Conservation (phyloP, 2,329 filamentous ascomycete genomes). For the Phymatotrichopsis omnivora region DNA sequence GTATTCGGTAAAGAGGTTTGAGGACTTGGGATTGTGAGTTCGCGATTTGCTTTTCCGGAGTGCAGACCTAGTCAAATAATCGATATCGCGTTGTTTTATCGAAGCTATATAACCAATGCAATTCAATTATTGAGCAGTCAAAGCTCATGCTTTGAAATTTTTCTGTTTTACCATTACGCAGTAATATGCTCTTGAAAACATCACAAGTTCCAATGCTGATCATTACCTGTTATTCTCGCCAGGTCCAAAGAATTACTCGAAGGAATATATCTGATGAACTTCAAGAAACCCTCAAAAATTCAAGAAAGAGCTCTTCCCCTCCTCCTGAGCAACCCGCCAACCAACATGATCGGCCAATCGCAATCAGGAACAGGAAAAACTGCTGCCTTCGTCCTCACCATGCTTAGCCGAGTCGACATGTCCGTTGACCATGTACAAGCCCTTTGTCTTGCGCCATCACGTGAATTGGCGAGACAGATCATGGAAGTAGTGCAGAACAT, state of each 20-base stretch:
- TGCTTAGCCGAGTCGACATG: slow-evolving; percentile 77
- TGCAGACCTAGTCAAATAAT: too few relatives aligned
- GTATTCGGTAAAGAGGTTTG: slow-evolving; percentile 72
- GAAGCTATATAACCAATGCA: too few relatives aligned
- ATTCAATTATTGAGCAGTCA: background rate
- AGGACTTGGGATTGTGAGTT: slow-evolving; percentile 73
- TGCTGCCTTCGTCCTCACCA: slow-evolving; percentile 87
- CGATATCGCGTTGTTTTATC: too few relatives aligned
- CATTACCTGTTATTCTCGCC: too few relatives aligned
- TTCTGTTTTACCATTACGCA: background rate
- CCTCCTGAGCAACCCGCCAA: slow-evolving; percentile 73
- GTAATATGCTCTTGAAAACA: background rate
- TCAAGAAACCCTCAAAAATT: slow-evolving; percentile 93
- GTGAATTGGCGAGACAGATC: slow-evolving; percentile 92
- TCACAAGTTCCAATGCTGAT: slow-evolving; percentile 8
- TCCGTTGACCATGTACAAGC: slow-evolving; percentile 60
- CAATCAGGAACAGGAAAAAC: slow-evolving; percentile 98
- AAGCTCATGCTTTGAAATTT: background rate
- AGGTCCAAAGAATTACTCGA: slow-evolving; percentile 58
- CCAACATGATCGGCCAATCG: slow-evolving; percentile 96
- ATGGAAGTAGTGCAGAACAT: slow-evolving; percentile 73
- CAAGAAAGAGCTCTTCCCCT: slow-evolving; percentile 90
- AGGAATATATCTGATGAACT: slow-evolving; percentile 70
- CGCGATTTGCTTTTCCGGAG: too few relatives aligned
- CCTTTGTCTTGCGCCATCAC: slow-evolving; percentile 78